Conservation (phyloP, 768 basidiomycete species). For the Boletus sp. region DNA sequence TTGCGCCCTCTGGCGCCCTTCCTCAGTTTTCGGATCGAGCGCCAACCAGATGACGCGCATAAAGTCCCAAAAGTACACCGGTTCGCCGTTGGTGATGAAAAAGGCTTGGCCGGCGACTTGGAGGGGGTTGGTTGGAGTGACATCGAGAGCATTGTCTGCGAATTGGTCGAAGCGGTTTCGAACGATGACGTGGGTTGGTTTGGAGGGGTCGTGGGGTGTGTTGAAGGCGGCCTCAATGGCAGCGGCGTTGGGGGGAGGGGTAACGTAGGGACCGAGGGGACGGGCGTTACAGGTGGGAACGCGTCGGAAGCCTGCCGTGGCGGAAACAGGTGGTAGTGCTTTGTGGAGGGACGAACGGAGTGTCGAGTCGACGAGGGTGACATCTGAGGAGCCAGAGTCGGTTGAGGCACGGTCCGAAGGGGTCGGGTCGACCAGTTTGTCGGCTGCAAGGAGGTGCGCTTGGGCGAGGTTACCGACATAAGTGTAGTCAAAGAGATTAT, state of each 20-base stretch:
- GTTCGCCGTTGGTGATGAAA: constrained; percentile 97
- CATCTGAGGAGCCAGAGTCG: constrained; percentile 24
- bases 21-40: constrained; percentile 47
- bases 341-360: constrained; percentile 39
- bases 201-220: constrained; percentile 36
- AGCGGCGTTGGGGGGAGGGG: constrained; percentile 54
- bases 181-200: constrained; percentile 50
- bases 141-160: constrained; percentile 52
- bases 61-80: constrained; percentile 95
- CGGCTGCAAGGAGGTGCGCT: constrained; percentile 91
- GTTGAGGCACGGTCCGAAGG: constrained; percentile 31
- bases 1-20: constrained; percentile 43
- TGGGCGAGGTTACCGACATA: constrained; percentile 95
- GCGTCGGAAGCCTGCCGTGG: constrained; percentile 60
- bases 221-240: constrained; percentile 57
- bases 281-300: constrained; percentile 79
- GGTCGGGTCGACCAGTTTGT: constrained; percentile 62
- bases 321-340: constrained; percentile 58
- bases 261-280: constrained; percentile 79
- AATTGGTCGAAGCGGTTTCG: constrained; percentile 84
- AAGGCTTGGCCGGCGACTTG: constrained; percentile 91
- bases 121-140: constrained; percentile 52
- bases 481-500: constrained; percentile 93
- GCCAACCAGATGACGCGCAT: constrained; percentile 74
- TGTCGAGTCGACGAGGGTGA: constrained; percentile 41